Conservation (phyloP, 345 rosid genomes). For the Cochlearia excelsa region DNA sequence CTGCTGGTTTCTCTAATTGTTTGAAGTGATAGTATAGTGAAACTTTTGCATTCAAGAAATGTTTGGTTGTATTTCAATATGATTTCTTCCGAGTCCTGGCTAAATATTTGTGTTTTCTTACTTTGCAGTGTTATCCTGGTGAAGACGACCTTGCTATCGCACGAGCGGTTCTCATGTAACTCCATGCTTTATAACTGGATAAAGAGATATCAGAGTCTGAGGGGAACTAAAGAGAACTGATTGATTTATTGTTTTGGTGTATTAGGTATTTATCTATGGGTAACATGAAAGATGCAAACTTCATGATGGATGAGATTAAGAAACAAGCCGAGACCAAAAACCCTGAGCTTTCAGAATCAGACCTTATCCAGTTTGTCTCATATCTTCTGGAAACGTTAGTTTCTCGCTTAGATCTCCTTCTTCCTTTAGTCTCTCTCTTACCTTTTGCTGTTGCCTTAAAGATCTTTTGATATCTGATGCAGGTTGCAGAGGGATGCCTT, state of each 20-base stretch:
- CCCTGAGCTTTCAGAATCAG: conserved; percentile 57
- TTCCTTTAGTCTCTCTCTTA: conserved; percentile 13
- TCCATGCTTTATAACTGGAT: conserved; percentile 13
- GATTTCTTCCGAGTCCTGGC: neutral
- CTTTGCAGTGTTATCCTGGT: conserved; percentile 94
- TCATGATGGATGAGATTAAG: conserved; percentile 71
- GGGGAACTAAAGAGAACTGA: conserved; percentile 1
- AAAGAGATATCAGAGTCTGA: neutral
- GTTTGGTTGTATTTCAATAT: conserved; percentile 5
- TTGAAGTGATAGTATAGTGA: neutral
- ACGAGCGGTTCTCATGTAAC: conserved; percentile 75
- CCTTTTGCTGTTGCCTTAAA: conserved; percentile 6
- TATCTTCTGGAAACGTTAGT: conserved; percentile 78
- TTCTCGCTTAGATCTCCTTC: conserved; percentile 9
- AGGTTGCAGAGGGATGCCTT: conserved; percentile 93
- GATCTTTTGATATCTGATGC: conserved; percentile 23
- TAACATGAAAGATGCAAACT: conserved; percentile 76
- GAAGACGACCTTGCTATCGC: conserved; percentile 97
- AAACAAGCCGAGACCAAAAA: conserved; percentile 55
- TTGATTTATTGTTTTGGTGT: neutral
- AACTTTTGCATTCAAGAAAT: neutral
- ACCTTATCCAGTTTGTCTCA: conserved; percentile 55
- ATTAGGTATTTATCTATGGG: conserved; percentile 81
- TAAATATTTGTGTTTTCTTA: neutral
- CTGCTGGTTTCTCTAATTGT: conserved; percentile 8